Percentiles rank a stretch among this genome's conserved stretches.
Evolutionary conservation across 352 stramenopile species (phyloP).

Genomic region (Pythium sukuiense): DNA sequence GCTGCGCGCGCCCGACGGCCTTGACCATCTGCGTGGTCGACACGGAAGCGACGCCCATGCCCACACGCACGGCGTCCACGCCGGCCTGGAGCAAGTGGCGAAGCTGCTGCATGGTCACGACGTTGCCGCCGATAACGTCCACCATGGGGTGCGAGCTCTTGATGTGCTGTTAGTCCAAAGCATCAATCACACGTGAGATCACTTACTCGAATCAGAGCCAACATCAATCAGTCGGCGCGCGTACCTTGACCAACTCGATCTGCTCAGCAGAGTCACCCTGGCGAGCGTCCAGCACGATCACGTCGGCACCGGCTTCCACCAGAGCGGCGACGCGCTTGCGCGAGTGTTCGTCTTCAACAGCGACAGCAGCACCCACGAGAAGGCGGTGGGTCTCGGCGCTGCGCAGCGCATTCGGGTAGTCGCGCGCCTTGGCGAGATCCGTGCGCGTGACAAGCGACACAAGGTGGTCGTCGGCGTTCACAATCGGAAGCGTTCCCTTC

Average conservation of each 20-base stretch:
- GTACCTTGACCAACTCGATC: constrained; percentile 61
- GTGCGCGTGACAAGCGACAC: constrained; percentile 96
- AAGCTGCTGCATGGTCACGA: constrained; percentile 96
- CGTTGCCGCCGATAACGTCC: constrained; percentile 98
- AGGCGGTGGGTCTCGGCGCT: constrained; percentile 94
- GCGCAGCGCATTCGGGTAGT: constrained; percentile 94
- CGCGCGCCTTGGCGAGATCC: constrained; percentile 95
- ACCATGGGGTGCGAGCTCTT: constrained; percentile 90
- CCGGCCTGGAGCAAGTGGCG: constrained; percentile 96
- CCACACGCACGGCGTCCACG: constrained; percentile 97
- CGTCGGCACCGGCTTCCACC: constrained; percentile 94
- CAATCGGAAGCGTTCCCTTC: constrained; percentile 98
- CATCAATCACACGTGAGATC: background rate
- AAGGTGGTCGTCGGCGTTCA: constrained; percentile 94
- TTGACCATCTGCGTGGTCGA: constrained; percentile 99
- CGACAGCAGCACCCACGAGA: constrained; percentile 95
- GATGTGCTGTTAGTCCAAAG: constrained; percentile 57
- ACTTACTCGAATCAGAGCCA: background rate
- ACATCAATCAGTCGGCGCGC: background rate
- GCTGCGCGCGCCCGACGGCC: constrained; percentile 96
- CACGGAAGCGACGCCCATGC: constrained; percentile 99
- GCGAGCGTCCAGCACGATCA: constrained; percentile 98
- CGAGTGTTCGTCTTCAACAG: constrained; percentile 92
- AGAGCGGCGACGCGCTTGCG: constrained; percentile 83
- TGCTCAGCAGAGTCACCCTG: constrained; percentile 95